Conservation (phyloP, 2,329 filamentous ascomycete species). For the Penicillium paneum region DNA sequence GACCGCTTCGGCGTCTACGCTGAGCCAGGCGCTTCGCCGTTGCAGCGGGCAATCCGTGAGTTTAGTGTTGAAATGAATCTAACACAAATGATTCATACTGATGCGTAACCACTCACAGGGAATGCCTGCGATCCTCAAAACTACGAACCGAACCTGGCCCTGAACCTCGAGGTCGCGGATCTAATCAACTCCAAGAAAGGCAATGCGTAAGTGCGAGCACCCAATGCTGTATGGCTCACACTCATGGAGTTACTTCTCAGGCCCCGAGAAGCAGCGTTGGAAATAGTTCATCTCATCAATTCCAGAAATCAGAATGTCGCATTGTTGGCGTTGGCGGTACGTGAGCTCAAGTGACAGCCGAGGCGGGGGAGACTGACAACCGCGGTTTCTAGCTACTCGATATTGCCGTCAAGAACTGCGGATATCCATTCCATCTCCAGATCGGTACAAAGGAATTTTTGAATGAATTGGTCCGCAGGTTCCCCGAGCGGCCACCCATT, state of each 20-base stretch:
- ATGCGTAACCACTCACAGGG: conserved; percentile 46
- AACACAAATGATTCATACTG: conserved; percentile 8
- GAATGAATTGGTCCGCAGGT: conserved; percentile 93
- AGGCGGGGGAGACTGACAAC: conserved; percentile 13
- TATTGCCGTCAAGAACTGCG: conserved; percentile 99
- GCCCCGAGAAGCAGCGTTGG: conserved; percentile 87
- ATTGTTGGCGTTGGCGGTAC: conserved; percentile 73
- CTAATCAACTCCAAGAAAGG: conserved; percentile 97
- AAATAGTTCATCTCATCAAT: conserved; percentile 93
- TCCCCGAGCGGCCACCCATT: conserved; percentile 87
- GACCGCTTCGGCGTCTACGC: conserved; percentile 87
- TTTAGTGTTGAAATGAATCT: conserved; percentile 10
- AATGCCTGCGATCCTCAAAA: conserved; percentile 96
- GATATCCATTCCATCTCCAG: conserved; percentile 97
- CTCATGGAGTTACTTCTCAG: conserved; percentile 38
- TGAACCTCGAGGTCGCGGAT: conserved; percentile 95
- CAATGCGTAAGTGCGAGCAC: conserved; percentile 58
- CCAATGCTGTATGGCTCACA: conserved; percentile 10
- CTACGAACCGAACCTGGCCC: conserved; percentile 93
- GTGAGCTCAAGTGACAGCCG: conserved; percentile 26
- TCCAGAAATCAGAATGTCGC: conserved; percentile 95
- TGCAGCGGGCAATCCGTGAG: conserved; percentile 86
- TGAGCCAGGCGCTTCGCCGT: conserved; percentile 74
- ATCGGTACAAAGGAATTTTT: conserved; percentile 99
- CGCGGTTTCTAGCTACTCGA: conserved; percentile 67